A percentile compares a stretch with the other conserved stretches of the same genome.
Conservation (phyloP, 1,139 yeast species). For the Taphrina deformans region DNA sequence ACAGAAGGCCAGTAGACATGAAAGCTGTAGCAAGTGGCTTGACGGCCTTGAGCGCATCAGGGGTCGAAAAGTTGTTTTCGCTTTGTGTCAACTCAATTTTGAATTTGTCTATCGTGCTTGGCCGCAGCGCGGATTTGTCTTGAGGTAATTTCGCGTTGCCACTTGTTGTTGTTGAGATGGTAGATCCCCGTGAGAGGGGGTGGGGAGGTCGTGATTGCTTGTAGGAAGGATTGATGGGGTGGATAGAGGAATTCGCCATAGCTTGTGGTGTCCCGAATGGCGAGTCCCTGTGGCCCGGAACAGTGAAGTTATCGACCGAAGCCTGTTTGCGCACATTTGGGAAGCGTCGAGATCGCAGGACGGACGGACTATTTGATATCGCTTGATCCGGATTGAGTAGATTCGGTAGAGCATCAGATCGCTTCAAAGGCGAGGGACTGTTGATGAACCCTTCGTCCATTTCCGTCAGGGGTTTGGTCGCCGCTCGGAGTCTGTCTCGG, state of each 20-base stretch:
- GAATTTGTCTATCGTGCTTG: not conserved
- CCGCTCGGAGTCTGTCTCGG: conserved; percentile 9
- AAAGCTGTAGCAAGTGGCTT: conserved; percentile 86
- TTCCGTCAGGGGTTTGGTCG: conserved; percentile 19
- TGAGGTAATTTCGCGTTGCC: conserved; percentile 27
- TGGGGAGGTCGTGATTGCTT: conserved; percentile 32
- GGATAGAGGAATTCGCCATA: conserved; percentile 38
- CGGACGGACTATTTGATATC: conserved; percentile 42
- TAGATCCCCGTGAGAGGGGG: conserved; percentile 39
- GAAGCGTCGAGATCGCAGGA: conserved; percentile 22
- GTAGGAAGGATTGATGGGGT: conserved; percentile 27
- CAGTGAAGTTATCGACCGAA: conserved; percentile 39
- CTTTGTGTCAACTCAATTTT: not conserved
- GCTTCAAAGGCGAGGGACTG: conserved; percentile 30
- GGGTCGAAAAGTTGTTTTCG: conserved; percentile 44
- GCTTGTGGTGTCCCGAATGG: conserved; percentile 39
- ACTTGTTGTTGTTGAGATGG: conserved; percentile 29
- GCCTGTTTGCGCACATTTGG: conserved; percentile 39
- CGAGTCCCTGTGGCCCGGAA: conserved; percentile 37
- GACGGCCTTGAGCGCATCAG: conserved; percentile 66
- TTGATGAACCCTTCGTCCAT: conserved; percentile 18
- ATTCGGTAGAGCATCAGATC: conserved; percentile 28
- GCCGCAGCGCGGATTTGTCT: conserved; percentile 6
- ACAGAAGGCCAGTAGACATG: conserved; percentile 69
- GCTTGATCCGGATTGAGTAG: conserved; percentile 47